Evolutionary conservation across 2,329 filamentous ascomycete species (phyloP).

Genomic region (Cercospora sojina): DNA sequence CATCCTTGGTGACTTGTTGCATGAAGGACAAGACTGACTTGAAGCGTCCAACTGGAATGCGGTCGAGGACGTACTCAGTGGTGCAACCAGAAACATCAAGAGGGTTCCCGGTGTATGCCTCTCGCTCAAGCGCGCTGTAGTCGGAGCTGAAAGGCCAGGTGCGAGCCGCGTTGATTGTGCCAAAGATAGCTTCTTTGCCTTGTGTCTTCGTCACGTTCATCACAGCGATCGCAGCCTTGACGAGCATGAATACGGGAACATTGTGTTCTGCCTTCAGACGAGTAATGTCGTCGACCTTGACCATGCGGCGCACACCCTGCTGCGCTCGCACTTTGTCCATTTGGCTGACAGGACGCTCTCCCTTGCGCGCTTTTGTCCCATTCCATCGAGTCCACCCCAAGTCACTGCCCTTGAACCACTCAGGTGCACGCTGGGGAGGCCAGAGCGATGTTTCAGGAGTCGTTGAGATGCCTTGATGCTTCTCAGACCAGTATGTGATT

Average conservation of each 20-base stretch:
- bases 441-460: conserved; percentile 32
- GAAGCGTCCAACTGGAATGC: conserved; percentile 30
- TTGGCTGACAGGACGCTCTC: conserved; percentile 28
- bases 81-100: conserved; percentile 39
- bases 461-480: conserved; percentile 33
- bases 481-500: conserved; percentile 34
- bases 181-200: conserved; percentile 37
- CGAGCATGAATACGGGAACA: conserved; percentile 38
- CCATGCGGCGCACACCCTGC: conserved; percentile 33
- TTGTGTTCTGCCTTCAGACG: conserved; percentile 36
- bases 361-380: conserved; percentile 29
- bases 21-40: conserved; percentile 33
- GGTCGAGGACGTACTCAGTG: conserved; percentile 38
- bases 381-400: conserved; percentile 32
- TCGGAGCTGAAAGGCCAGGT: conserved; percentile 37
- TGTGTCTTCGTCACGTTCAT: conserved; percentile 35
- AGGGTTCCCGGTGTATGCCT: conserved; percentile 34
- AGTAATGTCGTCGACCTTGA: conserved; percentile 31
- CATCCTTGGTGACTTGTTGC: conserved; percentile 36
- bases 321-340: conserved; percentile 32
- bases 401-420: conserved; percentile 39
- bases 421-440: conserved; percentile 34
- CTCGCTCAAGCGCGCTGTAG: conserved; percentile 32
- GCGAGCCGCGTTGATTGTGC: conserved; percentile 37
- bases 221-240: conserved; percentile 37